Base-by-base conservation (phyloP, 2,329 filamentous ascomycete genomes). In the Neopestalotiopsis rosae region DNA sequence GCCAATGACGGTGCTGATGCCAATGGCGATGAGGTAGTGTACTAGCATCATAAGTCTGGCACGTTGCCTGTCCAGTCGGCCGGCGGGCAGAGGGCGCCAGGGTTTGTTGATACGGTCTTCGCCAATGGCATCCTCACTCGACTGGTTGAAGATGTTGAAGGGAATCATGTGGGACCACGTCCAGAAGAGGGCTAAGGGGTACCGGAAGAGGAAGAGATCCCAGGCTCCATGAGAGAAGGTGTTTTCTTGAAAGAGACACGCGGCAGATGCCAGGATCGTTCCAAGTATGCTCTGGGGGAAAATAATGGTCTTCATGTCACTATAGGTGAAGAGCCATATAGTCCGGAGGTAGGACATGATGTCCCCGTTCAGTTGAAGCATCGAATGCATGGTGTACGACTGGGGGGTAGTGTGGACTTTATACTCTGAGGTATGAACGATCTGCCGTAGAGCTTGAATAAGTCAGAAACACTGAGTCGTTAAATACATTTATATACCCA, bases 61-160 rank as follows among this genome's bases (percentile, higher is more conserved):
- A 5, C 34, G n/a, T 9, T 10, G 30, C 32, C 30, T 34, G 30
- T 10, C 14, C 14, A 62, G n/a, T 62, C 59, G 14, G 10, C 59
- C 59, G 5, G 30, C 7, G 3, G 59, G 59, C 59, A 62, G n/a
- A 17, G 59, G 59, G 13, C 59, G 30, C 59, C 59, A 62, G n/a
- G 59, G 59, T n/a, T 62, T 62, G 34, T 62, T 42, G n/a, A 62
- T 40, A 4, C 59, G n/a, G n/a, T 62, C 59, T n/a, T 62, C 59
- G 17, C 3, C 30, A 30, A 62, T 62, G 59, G 57, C 57, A 17
- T 30, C 57, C n/a, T 34, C 12, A 10, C 57, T 59, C 13, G 24
- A 24, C 24, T 59, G 57, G 17, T 59, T 59, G 24, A 30, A 30
- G 30, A 59, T 59, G 12, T 59, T 59, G 24, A 30, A 30, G 57